Evolutionary conservation across 2,329 filamentous ascomycete genomes (phyloP).

Genomic region (Bertia moriformis): DNA sequence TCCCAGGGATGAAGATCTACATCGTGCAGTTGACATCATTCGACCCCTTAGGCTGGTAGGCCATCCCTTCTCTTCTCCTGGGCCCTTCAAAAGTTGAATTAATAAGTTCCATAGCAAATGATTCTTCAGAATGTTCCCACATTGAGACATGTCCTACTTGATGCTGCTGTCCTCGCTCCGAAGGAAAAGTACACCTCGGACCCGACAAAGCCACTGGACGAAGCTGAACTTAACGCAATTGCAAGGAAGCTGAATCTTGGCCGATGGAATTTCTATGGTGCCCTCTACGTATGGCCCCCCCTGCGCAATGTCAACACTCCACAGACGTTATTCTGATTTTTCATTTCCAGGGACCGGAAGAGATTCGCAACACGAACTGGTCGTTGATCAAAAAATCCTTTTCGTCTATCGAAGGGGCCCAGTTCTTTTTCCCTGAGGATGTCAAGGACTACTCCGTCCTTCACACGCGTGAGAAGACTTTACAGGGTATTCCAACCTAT

Average conservation of each 20-base stretch:
- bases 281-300: conserved; percentile 19
- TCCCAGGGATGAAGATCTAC: conserved; percentile 18
- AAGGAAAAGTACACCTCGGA: conserved; percentile 4
- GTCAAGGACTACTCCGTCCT: conserved; percentile 16
- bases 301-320: too few relatives aligned
- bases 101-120: conserved; percentile 9
- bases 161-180: conserved; percentile 20
- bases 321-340: too few relatives aligned
- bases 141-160: conserved; percentile 24
- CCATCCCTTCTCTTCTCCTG: conserved; percentile 14
- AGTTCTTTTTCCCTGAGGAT: conserved; percentile 18
- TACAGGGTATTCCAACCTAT: conserved; percentile 18
- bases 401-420: conserved; percentile 14
- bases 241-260: conserved; percentile 22
- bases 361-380: conserved; percentile 15
- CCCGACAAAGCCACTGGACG: conserved; percentile 14
- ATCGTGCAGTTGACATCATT: conserved; percentile 14
- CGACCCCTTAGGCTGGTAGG: conserved; percentile 14
- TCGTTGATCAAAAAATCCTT: conserved; percentile 18
- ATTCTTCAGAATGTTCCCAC: conserved; percentile 29
- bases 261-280: conserved; percentile 36
- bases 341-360: conserved; percentile 9
- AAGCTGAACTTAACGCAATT: conserved; percentile 22
- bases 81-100: too few relatives aligned
- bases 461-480: conserved; percentile 12